A percentile compares a stretch with the other conserved stretches of the same genome.
Evolutionary conservation across 768 basidiomycete genomes (phyloP).

Genomic region (Russula virescens): DNA sequence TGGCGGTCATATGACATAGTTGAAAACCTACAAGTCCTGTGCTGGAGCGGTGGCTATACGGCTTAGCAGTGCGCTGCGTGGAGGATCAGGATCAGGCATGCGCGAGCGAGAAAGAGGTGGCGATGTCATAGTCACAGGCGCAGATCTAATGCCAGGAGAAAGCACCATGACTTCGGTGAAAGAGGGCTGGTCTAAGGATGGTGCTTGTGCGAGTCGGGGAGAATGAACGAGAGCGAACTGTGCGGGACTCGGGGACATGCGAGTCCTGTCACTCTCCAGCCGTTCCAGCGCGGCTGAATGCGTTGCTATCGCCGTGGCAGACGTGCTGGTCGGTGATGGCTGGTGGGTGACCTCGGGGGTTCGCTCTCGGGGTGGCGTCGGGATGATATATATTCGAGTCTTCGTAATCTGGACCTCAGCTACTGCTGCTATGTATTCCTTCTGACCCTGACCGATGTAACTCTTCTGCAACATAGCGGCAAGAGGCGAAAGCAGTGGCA

Average conservation of each 20-base stretch:
- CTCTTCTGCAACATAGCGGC: no score
- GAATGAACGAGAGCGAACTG: conserved; percentile 28
- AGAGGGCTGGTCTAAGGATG: conserved; percentile 29
- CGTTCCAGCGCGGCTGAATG: conserved; percentile 23
- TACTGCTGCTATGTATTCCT: no score
- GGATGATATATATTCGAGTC: no score
- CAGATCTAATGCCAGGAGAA: background rate
- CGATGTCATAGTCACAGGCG: conserved; percentile 8
- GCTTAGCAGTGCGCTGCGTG: conserved; percentile 40
- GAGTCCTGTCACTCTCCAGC: conserved; percentile 21
- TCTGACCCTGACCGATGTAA: no score
- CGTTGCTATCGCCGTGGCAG: no score
- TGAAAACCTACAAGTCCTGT: conserved; percentile 23
- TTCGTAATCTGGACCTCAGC: no score
- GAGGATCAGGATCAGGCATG: conserved; percentile 42
- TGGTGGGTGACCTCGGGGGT: no score
- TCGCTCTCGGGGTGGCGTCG: no score
- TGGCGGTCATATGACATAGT: conserved; percentile 20
- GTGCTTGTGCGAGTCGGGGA: conserved; percentile 8
- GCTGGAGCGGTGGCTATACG: conserved; percentile 47
- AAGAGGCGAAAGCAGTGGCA: no score
- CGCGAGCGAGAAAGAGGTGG: conserved; percentile 28
- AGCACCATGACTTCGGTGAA: background rate
- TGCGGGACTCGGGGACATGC: conserved; percentile 15
- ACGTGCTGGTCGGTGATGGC: no score